phyloP scores from a whole-genome alignment of 495 filamentous ascomycete species.

The Penicillium herquei region DNA sequence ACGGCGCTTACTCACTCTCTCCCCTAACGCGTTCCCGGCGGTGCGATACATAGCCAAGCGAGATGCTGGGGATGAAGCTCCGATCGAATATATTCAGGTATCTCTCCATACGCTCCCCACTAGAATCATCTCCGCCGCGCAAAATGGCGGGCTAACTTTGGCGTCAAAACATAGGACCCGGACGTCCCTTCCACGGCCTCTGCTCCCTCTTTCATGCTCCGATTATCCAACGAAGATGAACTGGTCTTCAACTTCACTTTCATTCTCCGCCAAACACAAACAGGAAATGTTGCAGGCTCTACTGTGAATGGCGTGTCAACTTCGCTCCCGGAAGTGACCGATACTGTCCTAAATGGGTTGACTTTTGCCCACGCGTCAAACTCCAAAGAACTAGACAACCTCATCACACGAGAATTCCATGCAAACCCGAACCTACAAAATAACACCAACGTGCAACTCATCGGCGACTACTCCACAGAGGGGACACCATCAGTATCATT shows the following conservation, averaged over 20 bases:
- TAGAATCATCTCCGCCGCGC: not conserved
- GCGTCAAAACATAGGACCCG: conserved; percentile 61
- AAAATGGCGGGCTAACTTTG: conserved; percentile 1
- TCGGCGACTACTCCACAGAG: conserved; percentile 82
- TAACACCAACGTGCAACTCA: conserved; percentile 89
- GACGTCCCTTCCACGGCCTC: conserved; percentile 57
- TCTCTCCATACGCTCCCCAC: not conserved
- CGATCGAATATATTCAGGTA: conserved; percentile 92
- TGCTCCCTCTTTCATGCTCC: conserved; percentile 75
- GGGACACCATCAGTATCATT: conserved; percentile 83
- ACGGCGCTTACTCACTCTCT: conserved; percentile 71
- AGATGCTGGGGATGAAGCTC: conserved; percentile 67
- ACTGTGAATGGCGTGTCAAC: conserved; percentile 51
- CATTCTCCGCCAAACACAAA: conserved; percentile 68
- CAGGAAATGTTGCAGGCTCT: conserved; percentile 37
- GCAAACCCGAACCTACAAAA: conserved; percentile 97
- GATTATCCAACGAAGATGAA: conserved; percentile 86
- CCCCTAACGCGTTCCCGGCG: conserved; percentile 87
- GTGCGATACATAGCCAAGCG: conserved; percentile 74
- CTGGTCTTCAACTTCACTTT: conserved; percentile 91
- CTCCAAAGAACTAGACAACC: conserved; percentile 81
- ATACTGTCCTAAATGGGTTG: conserved; percentile 82
- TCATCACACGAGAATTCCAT: conserved; percentile 93
- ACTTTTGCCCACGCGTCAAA: conserved; percentile 90
- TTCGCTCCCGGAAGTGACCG: conserved; percentile 47